Evolutionary conservation across 345 rosid species (phyloP).

Genomic region (Citrus mangshanensis): DNA sequence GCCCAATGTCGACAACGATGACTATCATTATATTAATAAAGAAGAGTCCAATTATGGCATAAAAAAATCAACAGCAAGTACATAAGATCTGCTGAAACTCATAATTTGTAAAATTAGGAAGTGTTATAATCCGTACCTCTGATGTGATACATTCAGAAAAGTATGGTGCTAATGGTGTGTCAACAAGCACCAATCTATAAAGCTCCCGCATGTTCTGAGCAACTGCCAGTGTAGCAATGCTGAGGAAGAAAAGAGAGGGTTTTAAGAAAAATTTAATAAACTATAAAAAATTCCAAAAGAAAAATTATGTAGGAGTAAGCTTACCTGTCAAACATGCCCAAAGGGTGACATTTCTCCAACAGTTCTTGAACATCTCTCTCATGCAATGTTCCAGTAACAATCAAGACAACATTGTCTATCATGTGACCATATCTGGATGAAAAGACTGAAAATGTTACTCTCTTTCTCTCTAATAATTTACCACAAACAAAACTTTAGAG

Average conservation of each 20-base stretch:
- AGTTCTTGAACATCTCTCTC: conserved; percentile 99
- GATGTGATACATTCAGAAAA: conserved; percentile 98
- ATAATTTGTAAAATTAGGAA: neutral
- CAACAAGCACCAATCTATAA: conserved; percentile 95
- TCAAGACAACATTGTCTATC: conserved; percentile 99
- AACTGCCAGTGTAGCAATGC: conserved; percentile 97
- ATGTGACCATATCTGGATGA: conserved; percentile 88
- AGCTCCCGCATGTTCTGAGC: conserved; percentile 99
- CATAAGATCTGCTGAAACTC: neutral
- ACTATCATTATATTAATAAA: neutral
- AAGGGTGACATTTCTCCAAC: conserved; percentile 95
- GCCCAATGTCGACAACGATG: neutral
- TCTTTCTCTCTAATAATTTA: neutral
- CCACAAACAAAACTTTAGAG: neutral
- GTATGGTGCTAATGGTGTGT: conserved; percentile 97
- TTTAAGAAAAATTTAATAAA: neutral
- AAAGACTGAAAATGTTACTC: conserved; percentile 10
- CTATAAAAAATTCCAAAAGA: neutral
- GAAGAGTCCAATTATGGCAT: neutral
- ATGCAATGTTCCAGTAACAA: conserved; percentile 96
- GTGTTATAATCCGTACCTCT: conserved; percentile 49
- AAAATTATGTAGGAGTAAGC: neutral
- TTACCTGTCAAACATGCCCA: conserved; percentile 99
- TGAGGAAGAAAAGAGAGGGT: conserved; percentile 20
- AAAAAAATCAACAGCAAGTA: neutral